Evolutionary conservation across 495 filamentous ascomycete genomes (phyloP), one percentile per base, ranked within the genome.

Genomic region (Penicillium antarcticum): DNA sequence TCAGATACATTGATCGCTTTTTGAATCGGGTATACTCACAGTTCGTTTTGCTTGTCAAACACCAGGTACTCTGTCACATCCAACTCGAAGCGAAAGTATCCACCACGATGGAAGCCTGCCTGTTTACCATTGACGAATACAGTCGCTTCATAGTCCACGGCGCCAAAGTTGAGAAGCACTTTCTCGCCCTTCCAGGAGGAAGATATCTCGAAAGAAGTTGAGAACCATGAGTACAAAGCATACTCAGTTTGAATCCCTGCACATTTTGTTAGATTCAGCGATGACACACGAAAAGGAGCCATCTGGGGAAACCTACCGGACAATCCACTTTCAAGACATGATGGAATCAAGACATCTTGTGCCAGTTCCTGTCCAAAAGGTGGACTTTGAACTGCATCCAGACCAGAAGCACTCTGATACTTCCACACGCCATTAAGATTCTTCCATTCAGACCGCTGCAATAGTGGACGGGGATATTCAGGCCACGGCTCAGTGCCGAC

Each of bases 351-450:
- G 2, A 86, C 80, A 16, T 82, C 74, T 14, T 75, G 53, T 0
- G 57, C 51, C 4, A 83, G 69, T 4, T 61, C 59, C 36, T 71
- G 57, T 2, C 64, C 66, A 33, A 71, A 65, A 0, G 79, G 77
- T 0, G 75, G 79, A 17, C 24, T 66, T 24, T 65, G 50, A 11
- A 76, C 56, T 23, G 75, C 75, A 23, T 68, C 65, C 6, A 68
- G 52, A 38, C 61, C 56, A 0, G 59, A 55, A 0, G 76, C 80
- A 45, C 72, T 67, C 50, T 78, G 72, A 54, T 81, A 86, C n/a
- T 77, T 76, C 84, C 84, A 87, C 13, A 87, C 71, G 0, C 84
- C 84, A 56, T 87, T 87, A 29, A 87, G 68, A 32, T 69, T 84
- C 63, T 82, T 66, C 84, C 84, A 87, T 16, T 75, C 57, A 4